These are phyloP conservation scores for Dimocarpus longan DNA, from an alignment of 345 rosid genomes.

Conservation along the genomic window DNA sequence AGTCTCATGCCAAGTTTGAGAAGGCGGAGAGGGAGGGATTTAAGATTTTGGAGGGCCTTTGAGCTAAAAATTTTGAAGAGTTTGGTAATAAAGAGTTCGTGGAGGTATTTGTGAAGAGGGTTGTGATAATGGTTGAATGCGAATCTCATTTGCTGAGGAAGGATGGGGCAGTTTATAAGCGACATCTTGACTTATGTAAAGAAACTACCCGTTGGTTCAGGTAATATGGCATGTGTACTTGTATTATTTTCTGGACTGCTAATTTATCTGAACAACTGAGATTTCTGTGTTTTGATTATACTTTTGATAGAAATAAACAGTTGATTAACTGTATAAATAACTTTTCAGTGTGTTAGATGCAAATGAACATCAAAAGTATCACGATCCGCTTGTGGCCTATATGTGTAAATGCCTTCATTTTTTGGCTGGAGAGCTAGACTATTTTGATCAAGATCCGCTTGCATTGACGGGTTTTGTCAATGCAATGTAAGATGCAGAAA, in stretches of 20 bases:
- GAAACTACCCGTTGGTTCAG: constrained; percentile 75
- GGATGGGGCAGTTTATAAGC: constrained; percentile 42
- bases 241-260: no score
- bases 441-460: no score
- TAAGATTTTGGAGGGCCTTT: constrained; percentile 52
- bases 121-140: constrained; percentile 22
- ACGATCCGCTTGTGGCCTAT: no score
- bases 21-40: constrained; percentile 50
- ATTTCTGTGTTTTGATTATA: no score
- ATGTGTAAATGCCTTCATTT: no score
- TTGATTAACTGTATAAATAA: no score
- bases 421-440: no score
- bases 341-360: no score
- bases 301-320: no score
- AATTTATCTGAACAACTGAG: no score
- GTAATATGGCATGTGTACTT: constrained; percentile 14
- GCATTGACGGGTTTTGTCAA: no score
- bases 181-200: constrained; percentile 45
- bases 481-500: constrained; percentile 53
- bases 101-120: constrained; percentile 55
- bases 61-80: constrained; percentile 29
- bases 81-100: constrained; percentile 51
- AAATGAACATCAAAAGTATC: no score
- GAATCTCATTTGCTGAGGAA: constrained; percentile 25
- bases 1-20: constrained; percentile 47